phyloP scores from a whole-genome alignment of 805 yeast genomes.

The Clavispora carvajalis region DNA sequence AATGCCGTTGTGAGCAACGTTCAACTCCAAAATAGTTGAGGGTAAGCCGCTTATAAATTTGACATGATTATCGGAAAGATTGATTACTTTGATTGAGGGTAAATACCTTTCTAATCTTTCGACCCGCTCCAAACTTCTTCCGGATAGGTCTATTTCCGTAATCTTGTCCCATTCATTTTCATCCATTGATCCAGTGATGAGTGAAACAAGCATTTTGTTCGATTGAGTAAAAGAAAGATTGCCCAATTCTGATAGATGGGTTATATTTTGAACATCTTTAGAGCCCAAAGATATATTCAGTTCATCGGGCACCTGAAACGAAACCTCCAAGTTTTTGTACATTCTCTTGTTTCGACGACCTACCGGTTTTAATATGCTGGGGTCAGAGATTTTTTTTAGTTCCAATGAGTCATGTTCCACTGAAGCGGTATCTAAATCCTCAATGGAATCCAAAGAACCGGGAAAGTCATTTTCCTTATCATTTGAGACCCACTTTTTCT shows the following conservation, averaged over 20 bases:
- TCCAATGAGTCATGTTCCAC: background rate
- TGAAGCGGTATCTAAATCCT: conserved; percentile 21
- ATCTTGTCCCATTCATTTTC: conserved; percentile 41
- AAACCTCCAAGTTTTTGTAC: conserved; percentile 29
- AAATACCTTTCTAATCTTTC: conserved; percentile 40
- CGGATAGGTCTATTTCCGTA: conserved; percentile 30
- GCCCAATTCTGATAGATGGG: conserved; percentile 37
- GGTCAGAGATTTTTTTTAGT: background rate
- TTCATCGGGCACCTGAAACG: conserved; percentile 35
- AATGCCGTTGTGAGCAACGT: conserved; percentile 35
- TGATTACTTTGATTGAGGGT: conserved; percentile 37
- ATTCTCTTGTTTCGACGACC: conserved; percentile 4
- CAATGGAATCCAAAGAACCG: conserved; percentile 35
- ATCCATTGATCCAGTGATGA: conserved; percentile 35
- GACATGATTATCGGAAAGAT: conserved; percentile 40
- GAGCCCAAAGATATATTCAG: conserved; percentile 3
- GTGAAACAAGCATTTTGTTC: conserved; percentile 37
- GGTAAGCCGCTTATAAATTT: conserved; percentile 46
- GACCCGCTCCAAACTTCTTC: conserved; percentile 32
- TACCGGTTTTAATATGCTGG: conserved; percentile 7
- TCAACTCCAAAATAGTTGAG: conserved; percentile 28
- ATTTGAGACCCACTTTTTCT: conserved; percentile 26
- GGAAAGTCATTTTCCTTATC: conserved; percentile 19
- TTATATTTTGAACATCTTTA: conserved; percentile 25
- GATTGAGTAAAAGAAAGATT: conserved; percentile 47